Evolutionary conservation across 2,329 filamentous ascomycete genomes (phyloP).

Genomic region (Neoascochyta sp.): DNA sequence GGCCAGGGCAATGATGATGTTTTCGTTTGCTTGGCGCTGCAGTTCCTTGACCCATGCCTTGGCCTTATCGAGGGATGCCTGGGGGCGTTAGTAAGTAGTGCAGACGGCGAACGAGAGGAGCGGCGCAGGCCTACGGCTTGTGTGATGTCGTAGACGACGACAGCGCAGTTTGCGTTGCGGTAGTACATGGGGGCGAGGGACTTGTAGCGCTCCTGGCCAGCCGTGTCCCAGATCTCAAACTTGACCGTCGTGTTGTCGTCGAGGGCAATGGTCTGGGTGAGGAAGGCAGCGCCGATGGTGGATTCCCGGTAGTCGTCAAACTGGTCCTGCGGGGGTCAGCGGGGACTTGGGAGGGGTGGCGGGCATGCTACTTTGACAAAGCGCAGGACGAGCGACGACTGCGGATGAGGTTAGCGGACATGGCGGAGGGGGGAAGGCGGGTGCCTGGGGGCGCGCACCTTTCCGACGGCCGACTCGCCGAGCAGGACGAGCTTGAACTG

Average conservation of each 20-base stretch:
- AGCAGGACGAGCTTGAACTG: slow-evolving; percentile 98
- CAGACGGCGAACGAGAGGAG: slow-evolving; percentile 14
- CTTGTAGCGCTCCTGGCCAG: slow-evolving; percentile 98
- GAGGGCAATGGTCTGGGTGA: slow-evolving; percentile 97
- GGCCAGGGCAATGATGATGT: slow-evolving; percentile 96
- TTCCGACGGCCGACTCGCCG: slow-evolving; percentile 97
- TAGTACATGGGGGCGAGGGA: slow-evolving; percentile 99
- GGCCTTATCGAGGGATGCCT: slow-evolving; percentile 97
- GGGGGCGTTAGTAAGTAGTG: slow-evolving; percentile 20
- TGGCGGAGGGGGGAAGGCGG: too few species aligned
- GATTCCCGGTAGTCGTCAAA: slow-evolving; percentile 98
- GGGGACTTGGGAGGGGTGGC: neutral
- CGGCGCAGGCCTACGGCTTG: slow-evolving; percentile 73
- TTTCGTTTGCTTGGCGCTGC: slow-evolving; percentile 97
- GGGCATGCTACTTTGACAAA: slow-evolving; percentile 80
- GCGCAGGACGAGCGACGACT: slow-evolving; percentile 96
- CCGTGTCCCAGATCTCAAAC: slow-evolving; percentile 94
- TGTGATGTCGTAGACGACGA: slow-evolving; percentile 98
- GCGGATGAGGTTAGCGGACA: slow-evolving; percentile 26
- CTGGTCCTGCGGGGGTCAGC: slow-evolving; percentile 67
- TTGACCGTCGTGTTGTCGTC: slow-evolving; percentile 98
- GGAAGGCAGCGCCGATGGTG: slow-evolving; percentile 95
- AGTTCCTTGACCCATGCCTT: slow-evolving; percentile 99
- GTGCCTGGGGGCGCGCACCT: slow-evolving; percentile 57
- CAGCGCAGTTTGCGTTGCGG: slow-evolving; percentile 97